Percentiles rank a stretch among this genome's conserved stretches.
Evolutionary conservation across 2,329 filamentous ascomycete genomes (phyloP).

Genomic region (Ophiostoma ulmi): DNA sequence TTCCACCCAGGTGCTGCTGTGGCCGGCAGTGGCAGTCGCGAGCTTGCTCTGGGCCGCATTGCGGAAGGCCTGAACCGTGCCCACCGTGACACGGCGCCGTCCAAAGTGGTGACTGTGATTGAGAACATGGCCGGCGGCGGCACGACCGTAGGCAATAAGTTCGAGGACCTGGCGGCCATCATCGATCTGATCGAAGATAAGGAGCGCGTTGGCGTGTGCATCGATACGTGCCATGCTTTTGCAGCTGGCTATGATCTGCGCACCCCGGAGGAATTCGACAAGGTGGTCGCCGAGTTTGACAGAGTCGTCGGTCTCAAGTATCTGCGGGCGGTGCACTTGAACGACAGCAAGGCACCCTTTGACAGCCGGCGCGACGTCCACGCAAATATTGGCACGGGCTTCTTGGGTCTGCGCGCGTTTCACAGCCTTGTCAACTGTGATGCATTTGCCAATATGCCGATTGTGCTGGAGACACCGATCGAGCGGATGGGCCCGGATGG

Average conservation of each 20-base stretch:
- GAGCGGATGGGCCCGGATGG: conserved; percentile 63
- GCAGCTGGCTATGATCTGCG: conserved; percentile 89
- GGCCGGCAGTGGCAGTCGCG: conserved; percentile 58
- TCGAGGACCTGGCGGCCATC: conserved; percentile 81
- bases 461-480: conserved; percentile 95
- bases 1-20: conserved; percentile 85
- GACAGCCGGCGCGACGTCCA: conserved; percentile 80
- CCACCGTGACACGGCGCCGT: conserved; percentile 61
- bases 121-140: conserved; percentile 94
- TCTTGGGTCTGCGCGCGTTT: conserved; percentile 83
- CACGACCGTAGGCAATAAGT: conserved; percentile 78
- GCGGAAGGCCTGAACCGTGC: conserved; percentile 77
- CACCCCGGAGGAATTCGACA: conserved; percentile 64
- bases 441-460: conserved; percentile 70
- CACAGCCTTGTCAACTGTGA: conserved; percentile 83
- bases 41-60: conserved; percentile 70
- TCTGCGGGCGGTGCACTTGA: conserved; percentile 81
- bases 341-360: conserved; percentile 91
- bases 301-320: conserved; percentile 70
- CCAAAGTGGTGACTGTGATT: conserved; percentile 70
- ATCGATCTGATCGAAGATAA: conserved; percentile 78
- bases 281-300: conserved; percentile 73
- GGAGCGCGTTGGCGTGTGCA: conserved; percentile 79
- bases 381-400: conserved; percentile 94
- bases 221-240: conserved; percentile 96